Conservation (phyloP, 768 basidiomycete genomes). For the Piloderma croceum region DNA sequence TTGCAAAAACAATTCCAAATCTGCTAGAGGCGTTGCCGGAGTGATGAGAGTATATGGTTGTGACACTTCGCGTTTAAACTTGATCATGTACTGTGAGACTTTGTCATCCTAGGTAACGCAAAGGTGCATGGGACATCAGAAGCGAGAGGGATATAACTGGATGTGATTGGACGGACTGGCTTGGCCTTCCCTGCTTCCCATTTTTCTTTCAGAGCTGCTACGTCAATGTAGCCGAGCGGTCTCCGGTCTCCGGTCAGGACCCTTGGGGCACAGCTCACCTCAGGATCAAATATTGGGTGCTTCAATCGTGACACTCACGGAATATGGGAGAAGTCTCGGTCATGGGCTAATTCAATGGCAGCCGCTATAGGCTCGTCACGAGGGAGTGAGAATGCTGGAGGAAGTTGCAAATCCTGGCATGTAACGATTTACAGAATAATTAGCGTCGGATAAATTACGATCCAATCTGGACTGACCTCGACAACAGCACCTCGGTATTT, state of each 20-base stretch:
- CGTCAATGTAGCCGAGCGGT: slow-evolving; percentile 83
- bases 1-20: slow-evolving; percentile 76
- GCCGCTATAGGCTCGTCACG: slow-evolving; percentile 62
- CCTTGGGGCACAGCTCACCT: slow-evolving; percentile 38
- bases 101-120: slow-evolving; percentile 53
- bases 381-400: slow-evolving; percentile 83
- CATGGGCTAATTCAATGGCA: slow-evolving; percentile 85
- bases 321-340: slow-evolving; percentile 90
- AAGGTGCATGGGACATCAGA: not conserved
- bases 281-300: not conserved
- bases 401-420: slow-evolving; percentile 77
- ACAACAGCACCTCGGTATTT: slow-evolving; percentile 89
- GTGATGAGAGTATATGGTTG: slow-evolving; percentile 78
- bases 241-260: slow-evolving; percentile 65
- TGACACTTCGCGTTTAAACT: slow-evolving; percentile 59
- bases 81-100: slow-evolving; percentile 64
- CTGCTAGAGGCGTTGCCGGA: slow-evolving; percentile 69
- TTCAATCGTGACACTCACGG: slow-evolving; percentile 48
- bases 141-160: not conserved
- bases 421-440: not conserved
- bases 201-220: slow-evolving; percentile 63
- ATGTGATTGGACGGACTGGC: slow-evolving; percentile 47
- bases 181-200: slow-evolving; percentile 73
- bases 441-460: slow-evolving; percentile 3
- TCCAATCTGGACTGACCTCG: slow-evolving; percentile 50